Conservation (phyloP, 345 rosid genomes). For the Sonneratia alba region DNA sequence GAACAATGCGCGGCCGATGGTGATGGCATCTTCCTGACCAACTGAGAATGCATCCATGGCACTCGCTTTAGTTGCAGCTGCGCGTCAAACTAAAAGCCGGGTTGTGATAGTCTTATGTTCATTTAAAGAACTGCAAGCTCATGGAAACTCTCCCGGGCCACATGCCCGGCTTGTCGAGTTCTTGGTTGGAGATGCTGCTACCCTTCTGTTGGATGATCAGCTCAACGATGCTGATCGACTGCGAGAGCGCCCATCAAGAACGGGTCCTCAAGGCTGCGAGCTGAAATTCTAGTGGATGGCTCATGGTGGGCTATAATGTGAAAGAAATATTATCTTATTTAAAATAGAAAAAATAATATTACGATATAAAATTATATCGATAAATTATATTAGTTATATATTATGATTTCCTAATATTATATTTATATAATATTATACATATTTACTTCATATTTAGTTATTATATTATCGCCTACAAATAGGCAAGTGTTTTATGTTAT, state of each 20-base stretch:
- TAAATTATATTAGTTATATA: no score
- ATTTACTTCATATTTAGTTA: no score
- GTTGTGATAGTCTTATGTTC: conserved; percentile 21
- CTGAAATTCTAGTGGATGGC: conserved; percentile 11
- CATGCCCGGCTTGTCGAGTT: conserved; percentile 20
- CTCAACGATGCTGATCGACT: conserved; percentile 33
- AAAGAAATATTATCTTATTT: no score
- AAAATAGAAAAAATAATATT: no score
- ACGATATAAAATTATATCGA: no score
- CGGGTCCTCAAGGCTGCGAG: conserved; percentile 17
- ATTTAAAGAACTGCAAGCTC: neutral
- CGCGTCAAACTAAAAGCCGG: conserved; percentile 34
- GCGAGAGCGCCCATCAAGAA: conserved; percentile 15
- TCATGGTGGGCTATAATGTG: conserved; percentile 39
- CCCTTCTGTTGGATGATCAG: conserved; percentile 12
- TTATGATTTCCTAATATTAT: no score
- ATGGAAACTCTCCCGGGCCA: conserved; percentile 14
- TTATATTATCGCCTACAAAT: no score
- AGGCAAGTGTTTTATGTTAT: no score
- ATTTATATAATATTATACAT: no score
- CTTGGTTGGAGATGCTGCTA: conserved; percentile 24
- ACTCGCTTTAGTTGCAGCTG: conserved; percentile 33
- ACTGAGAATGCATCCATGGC: conserved; percentile 15
- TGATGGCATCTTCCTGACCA: conserved; percentile 14
- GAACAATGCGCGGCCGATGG: conserved; percentile 40